phyloP scores from a whole-genome alignment of 306 rosid genomes.

The Begonia peltatifolia region DNA sequence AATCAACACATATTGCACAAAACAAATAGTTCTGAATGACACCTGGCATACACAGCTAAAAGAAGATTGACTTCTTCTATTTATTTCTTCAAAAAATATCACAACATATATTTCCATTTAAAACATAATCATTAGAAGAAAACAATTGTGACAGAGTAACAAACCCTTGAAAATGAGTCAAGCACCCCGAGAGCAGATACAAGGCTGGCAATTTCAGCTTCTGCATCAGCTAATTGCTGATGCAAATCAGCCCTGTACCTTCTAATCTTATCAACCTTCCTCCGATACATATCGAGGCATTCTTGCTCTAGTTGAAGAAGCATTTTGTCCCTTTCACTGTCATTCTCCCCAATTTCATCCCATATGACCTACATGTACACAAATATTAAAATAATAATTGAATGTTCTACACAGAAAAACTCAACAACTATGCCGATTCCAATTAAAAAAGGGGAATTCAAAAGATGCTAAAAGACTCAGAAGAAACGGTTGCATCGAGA shows the following conservation, averaged over 20 bases:
- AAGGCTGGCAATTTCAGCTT: conserved; percentile 36
- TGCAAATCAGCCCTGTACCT: conserved; percentile 55
- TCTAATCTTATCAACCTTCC: conserved; percentile 64
- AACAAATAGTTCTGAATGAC: background rate
- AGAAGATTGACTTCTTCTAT: background rate
- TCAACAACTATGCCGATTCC: background rate
- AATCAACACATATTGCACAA: conserved; percentile 10
- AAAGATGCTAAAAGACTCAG: background rate
- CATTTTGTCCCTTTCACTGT: conserved; percentile 60
- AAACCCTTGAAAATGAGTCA: conserved; percentile 33
- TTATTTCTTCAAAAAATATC: no score
- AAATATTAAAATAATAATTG: background rate
- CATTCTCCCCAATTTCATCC: conserved; percentile 92
- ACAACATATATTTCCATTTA: no score
- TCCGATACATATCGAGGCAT: conserved; percentile 71
- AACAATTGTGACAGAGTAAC: conserved; percentile 9
- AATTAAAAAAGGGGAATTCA: background rate
- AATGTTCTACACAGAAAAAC: background rate
- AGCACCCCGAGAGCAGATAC: conserved; percentile 52
- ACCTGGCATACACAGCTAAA: background rate
- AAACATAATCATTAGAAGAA: background rate
- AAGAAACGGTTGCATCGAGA: background rate
- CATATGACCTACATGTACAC: conserved; percentile 40
- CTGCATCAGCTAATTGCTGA: conserved; percentile 45
- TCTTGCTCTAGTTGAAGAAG: conserved; percentile 89